Base-by-base conservation (phyloP, 164 flowering plant species). In the Chimonanthus praecox region DNA sequence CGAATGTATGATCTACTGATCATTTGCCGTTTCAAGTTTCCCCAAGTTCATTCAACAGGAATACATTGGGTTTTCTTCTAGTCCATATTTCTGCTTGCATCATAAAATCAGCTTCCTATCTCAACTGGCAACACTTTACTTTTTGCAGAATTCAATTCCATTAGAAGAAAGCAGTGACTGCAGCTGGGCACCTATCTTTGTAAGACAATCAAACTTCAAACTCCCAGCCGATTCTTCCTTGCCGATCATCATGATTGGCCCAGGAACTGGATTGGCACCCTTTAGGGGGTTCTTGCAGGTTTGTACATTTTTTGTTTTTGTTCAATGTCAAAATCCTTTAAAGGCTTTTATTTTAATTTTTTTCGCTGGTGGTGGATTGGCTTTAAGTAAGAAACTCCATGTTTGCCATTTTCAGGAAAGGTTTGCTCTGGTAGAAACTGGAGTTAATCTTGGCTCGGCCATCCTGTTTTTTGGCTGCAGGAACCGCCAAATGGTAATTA, bases 221-320 rank as follows among this genome's bases (percentile, higher is more conserved):
- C 92, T 96, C 51, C 99, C 99, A 13, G 63, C 89, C 2, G 92
- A 94, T 80, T 61, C 91, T 76, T 78, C 84, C 62, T 78, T 88
- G 48, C 99, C 99, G n/a, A 75, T 96, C 65, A 88, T 96, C 69
- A 94, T 96, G 98, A 88, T 96, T 80, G 99, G 99, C 48, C 99
- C 99, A 70, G 99, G 99, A 44, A 96, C 99, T 33, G 99, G 99
- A 49, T 86, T 96, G 82, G 99, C 99, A 81, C 99, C 99, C 68
- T 96, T 96, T 77, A 89, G 99, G 80, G 99, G 98, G 49, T 96
- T 96, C 83, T 81, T 95, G 72, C 99, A 94, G 97, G 98, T 94
- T 77, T 73, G 71, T 67, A 64, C 18, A 46, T 63, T 3, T 20
- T 63, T 51, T 33, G 49, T 21, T 33, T n/a, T 46, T 62, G 48